These are phyloP conservation scores for Candida insectalens DNA, from an alignment of 805 yeast genomes.

Conservation along the genomic window DNA sequence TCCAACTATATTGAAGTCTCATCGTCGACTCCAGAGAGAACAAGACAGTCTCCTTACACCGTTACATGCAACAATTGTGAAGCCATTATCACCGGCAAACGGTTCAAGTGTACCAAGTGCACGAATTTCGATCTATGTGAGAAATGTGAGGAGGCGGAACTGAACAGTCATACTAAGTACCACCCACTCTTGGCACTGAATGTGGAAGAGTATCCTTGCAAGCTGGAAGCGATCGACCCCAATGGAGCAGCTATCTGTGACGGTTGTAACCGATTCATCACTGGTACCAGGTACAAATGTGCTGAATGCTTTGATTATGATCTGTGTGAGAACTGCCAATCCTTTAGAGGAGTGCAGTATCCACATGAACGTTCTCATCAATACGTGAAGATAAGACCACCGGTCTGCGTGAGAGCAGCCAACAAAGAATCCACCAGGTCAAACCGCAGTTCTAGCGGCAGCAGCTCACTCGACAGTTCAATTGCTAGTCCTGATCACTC, in stretches of 20 bases:
- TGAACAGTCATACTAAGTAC: too few relatives aligned
- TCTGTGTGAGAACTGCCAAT: slow-evolving; percentile 36
- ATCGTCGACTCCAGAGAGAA: background rate
- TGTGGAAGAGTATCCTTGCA: too few relatives aligned
- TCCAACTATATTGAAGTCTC: slow-evolving; percentile 2
- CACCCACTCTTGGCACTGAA: slow-evolving; percentile 2
- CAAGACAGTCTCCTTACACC: background rate
- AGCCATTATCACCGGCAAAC: slow-evolving; percentile 25
- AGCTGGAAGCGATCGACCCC: too few relatives aligned
- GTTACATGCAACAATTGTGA: slow-evolving; percentile 25
- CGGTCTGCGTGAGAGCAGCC: too few relatives aligned
- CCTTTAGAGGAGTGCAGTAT: slow-evolving; percentile 6
- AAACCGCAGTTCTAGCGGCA: background rate
- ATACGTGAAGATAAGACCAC: slow-evolving; percentile 16
- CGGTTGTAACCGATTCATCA: slow-evolving; percentile 18
- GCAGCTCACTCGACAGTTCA: background rate
- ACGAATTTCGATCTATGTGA: slow-evolving; percentile 44
- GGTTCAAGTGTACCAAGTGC: slow-evolving; percentile 45
- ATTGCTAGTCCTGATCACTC: too few relatives aligned
- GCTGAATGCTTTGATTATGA: slow-evolving; percentile 44
- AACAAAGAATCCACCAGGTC: slow-evolving; percentile 9
- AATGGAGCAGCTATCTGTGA: slow-evolving; percentile 20
- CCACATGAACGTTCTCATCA: slow-evolving; percentile 17
- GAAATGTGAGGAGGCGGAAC: slow-evolving; percentile 24
- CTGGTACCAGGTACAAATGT: slow-evolving; percentile 42